Percentiles rank a stretch among this genome's conserved stretches.
These are phyloP conservation scores for Chlamydomonas schloesseri DNA, from an alignment of 139 green algal species.

Conservation along the genomic window DNA sequence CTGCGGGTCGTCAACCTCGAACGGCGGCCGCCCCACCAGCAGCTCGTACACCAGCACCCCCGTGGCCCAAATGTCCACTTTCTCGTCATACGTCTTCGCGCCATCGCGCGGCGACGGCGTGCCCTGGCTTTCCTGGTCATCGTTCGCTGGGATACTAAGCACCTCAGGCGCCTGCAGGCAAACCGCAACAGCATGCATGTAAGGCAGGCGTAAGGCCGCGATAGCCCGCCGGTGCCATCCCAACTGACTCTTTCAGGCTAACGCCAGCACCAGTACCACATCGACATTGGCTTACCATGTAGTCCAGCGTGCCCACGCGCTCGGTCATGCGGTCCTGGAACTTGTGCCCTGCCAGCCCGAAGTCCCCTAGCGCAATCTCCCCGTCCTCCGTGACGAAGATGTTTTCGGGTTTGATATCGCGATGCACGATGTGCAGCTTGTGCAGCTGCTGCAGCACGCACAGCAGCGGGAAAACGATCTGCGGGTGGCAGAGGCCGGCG, in stretches of 20 bases:
- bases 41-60: slow-evolving; percentile 68
- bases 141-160: slow-evolving; percentile 19
- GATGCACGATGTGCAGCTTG: slow-evolving; percentile 66
- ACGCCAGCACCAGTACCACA: too few relatives aligned
- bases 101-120: background rate
- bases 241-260: too few relatives aligned
- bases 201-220: too few relatives aligned
- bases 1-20: slow-evolving; percentile 57
- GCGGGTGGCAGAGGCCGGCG: background rate
- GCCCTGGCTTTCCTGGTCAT: background rate
- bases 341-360: slow-evolving; percentile 57
- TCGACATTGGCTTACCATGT: slow-evolving; percentile 51
- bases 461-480: slow-evolving; percentile 61
- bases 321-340: slow-evolving; percentile 48
- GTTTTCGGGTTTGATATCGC: slow-evolving; percentile 63
- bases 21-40: slow-evolving; percentile 58
- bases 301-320: slow-evolving; percentile 62
- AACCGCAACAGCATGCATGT: background rate
- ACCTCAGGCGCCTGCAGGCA: slow-evolving; percentile 60
- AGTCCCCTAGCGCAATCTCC: slow-evolving; percentile 58
- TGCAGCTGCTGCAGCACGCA: slow-evolving; percentile 67
- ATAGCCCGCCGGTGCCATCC: too few relatives aligned
- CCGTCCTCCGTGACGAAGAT: slow-evolving; percentile 48
- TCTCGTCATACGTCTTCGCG: slow-evolving; percentile 49
- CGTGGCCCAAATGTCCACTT: slow-evolving; percentile 60